Conservation (phyloP, 2,329 filamentous ascomycete genomes). For the Teratosphaeria gauchensis region DNA sequence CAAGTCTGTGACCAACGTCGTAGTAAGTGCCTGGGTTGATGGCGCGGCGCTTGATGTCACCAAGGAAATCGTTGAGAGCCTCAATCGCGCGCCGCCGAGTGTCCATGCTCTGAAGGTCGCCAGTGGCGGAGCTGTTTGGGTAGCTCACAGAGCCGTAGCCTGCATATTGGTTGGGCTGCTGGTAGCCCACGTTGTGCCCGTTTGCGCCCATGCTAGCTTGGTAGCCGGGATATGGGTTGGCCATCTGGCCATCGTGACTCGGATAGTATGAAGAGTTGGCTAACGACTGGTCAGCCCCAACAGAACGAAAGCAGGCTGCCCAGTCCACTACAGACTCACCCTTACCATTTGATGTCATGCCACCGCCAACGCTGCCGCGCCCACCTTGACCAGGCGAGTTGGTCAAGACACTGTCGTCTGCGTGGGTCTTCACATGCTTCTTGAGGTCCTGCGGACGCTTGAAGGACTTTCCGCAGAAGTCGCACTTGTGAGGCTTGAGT, state of each 20-base stretch:
- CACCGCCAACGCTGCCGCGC: conserved; percentile 13
- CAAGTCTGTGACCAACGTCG: conserved; percentile 77
- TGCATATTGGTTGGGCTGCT: conserved; percentile 24
- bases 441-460: conserved; percentile 98
- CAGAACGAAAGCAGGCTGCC: background rate
- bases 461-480: conserved; percentile 97
- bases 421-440: conserved; percentile 99
- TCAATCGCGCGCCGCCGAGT: conserved; percentile 72
- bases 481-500: conserved; percentile 96
- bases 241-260: conserved; percentile 20
- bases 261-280: conserved; percentile 23
- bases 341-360: conserved; percentile 27
- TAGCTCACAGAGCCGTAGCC: conserved; percentile 37
- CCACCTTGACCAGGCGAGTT: conserved; percentile 50
- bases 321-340: conserved; percentile 23
- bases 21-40: conserved; percentile 85
- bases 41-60: conserved; percentile 80
- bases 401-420: conserved; percentile 76
- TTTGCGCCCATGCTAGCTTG: conserved; percentile 18
- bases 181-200: conserved; percentile 15
- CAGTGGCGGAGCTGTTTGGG: conserved; percentile 28
- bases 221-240: conserved; percentile 23
- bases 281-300: conserved; percentile 9
- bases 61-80: conserved; percentile 87
- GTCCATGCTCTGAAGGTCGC: conserved; percentile 44